A percentile compares a stretch with the other conserved stretches of the same genome.
phyloP scores from a whole-genome alignment of 768 basidiomycete species.

The Mycena floridula region DNA sequence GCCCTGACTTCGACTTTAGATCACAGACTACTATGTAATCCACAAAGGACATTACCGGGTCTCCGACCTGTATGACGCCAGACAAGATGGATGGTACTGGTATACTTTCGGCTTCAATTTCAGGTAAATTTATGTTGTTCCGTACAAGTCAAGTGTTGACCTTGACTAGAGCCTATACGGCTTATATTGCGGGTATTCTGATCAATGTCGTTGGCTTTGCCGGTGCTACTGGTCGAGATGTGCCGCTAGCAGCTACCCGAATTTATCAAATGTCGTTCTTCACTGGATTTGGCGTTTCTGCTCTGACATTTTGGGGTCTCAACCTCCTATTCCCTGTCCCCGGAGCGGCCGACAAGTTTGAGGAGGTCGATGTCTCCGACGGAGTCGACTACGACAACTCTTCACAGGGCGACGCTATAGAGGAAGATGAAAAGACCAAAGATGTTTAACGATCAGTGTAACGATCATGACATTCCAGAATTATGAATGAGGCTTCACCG shows the following conservation, averaged over 20 bases:
- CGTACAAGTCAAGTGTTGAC: background rate
- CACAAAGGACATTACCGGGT: conserved; percentile 67
- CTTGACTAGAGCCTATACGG: conserved; percentile 47
- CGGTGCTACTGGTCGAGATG: conserved; percentile 59
- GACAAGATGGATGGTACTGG: conserved; percentile 62
- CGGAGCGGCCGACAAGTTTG: conserved; percentile 38
- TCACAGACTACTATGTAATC: conserved; percentile 75
- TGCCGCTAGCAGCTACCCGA: conserved; percentile 64
- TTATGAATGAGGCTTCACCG: no score
- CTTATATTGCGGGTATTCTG: conserved; percentile 68
- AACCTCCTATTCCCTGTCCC: conserved; percentile 57
- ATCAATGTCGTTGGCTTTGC: conserved; percentile 83
- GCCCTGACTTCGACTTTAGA: conserved; percentile 27
- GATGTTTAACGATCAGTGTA: no score
- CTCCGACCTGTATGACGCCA: conserved; percentile 58
- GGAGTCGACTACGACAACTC: no score
- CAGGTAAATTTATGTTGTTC: conserved; percentile 33
- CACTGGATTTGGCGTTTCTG: conserved; percentile 72
- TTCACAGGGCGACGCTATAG: no score
- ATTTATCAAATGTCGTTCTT: conserved; percentile 79
- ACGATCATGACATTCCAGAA: no score
- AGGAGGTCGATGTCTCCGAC: conserved; percentile 52
- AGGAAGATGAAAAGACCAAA: background rate
- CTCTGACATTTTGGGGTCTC: conserved; percentile 53
- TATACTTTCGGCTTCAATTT: conserved; percentile 73